Base-by-base conservation (phyloP, 1,139 yeast species). In the Saccharomyces hybrid region DNA sequence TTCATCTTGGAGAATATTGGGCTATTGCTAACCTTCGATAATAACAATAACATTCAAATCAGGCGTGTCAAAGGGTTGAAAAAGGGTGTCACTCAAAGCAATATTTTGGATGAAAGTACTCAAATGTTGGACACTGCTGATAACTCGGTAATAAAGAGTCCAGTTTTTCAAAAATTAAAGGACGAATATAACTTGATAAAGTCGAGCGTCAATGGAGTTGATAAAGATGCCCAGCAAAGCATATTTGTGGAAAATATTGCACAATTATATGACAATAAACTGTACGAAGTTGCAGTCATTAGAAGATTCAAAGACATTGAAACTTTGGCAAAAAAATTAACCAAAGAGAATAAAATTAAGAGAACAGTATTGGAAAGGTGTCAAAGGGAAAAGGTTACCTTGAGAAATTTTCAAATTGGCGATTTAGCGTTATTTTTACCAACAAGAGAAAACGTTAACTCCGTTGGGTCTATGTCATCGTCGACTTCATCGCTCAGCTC, bases 251-350 rank as follows among this genome's bases (percentile, higher is more conserved):
- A 54, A 3, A 24, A 26, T 51, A 69, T 75, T 11, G 71, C 70
- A 48, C 68, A 57, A 47, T 50, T 69, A 5, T 67, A 64, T 46
- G 59, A 54, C 3, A 56, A 58, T 44, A 78, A 76, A 42, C 74
- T 85, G 55, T 83, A 86, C 64, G 77, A 83, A 51, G 78, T 79
- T 51, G 84, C 90, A 1, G 83, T 90, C 2, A 77, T 84, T 34
- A 84, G 86, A 65, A 76, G 99, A 58, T 90, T 93, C 65, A 81
- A 81, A 57, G 98, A 91, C 66, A 95, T 91, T 51, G 98, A 93
- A 69, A 83, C 86, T n/a, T 77, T 90, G 62, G 98, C 98, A 0
- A 84, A 95, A 64, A 86, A 83, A 64, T 77, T 88, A 57, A 88
- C 91, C 55, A 85, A 85, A 64, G 97, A 90, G 61, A 84, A 81